Base-by-base conservation (phyloP, 2,329 filamentous ascomycete genomes). In the Elsinoe ampelina region DNA sequence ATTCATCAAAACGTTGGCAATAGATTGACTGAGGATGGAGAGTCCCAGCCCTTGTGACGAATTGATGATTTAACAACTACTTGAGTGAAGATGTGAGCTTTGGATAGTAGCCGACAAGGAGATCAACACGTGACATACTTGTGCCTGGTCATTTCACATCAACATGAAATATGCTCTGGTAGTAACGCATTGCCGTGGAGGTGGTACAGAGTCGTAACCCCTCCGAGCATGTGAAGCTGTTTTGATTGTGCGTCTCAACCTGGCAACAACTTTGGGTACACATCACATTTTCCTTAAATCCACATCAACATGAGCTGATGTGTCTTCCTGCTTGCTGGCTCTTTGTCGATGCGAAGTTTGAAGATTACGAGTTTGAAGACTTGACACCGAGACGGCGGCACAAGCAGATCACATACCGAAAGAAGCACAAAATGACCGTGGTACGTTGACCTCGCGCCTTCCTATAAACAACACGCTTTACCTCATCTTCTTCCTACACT, bases 271-370 rank as follows among this genome's bases (percentile, higher is more conserved):
- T 30, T 35, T 50, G 26, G 26, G 15, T 34, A 50, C 12, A 34
- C 17, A n/a, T 34, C 45, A 50, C 26, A 39, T 45, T 45, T 10
- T 45, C 19, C 8, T 22, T 11, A 30, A 1, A 26, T 17, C 8
- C 12, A 45, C 12, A 15, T 17, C 17, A 52, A 3, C 19, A 52
- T 52, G 32, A 52, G 15, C 35, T 39, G 35, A 56, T 56, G 54
- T 56, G 54, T 42, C 13, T 56, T n/a, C 54, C 54, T 17, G 19
- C 26, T 20, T 56, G 54, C 30, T 56, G 54, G 54, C 35, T 56
- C 42, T 56, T 45, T 36, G 54, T 45, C 11, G 42, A 56, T 15
- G 42, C 41, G 11, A 56, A 56, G 48, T 56, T 56, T 17, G 54
- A 56, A 26, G 54, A 56, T 30, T 47, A 15, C 12, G 22, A 42